Evolutionary conservation across 1,139 yeast species (phyloP), one percentile per base, ranked within the genome.

Genomic region (Yamadazyma sp.): DNA sequence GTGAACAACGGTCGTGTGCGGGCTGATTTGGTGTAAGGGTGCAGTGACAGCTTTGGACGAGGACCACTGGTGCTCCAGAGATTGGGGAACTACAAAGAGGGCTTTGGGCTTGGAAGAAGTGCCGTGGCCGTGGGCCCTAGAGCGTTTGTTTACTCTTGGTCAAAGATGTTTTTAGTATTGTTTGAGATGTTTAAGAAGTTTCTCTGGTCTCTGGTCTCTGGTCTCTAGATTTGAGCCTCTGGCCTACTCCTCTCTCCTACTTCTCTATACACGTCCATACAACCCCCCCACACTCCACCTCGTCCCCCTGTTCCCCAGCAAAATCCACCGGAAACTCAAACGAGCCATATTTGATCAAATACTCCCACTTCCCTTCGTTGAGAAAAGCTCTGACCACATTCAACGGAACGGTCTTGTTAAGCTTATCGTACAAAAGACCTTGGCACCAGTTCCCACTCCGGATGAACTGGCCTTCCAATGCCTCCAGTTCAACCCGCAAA

Each of bases 381-480:
- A 34, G 49, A 44, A 45, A 51, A 2, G 58, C 53, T 34, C 74
- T 50, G n/a, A 61, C 47, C 2, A 65, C 66, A 38, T 64, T 61
- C 30, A 66, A 43, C 2, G 64, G 65, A 5, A 45, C 43, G 10
- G 44, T 40, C 20, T 40, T 40, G 33, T 55, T 57, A 1, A 45
- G 32, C 36, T 65, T 65, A 43, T 73, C 66, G 56, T 72, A 66
- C 16, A 76, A 43, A 14, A 76, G 46, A 2, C 81, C 83, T 53
- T 79, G 83, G 2, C 64, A 54, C 81, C 82, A 79, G 41, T 69
- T 69, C 7, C 83, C 85, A 17, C 75, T 62, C 29, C 67, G 58
- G 14, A 79, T 61, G 18, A 74, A 54, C 36, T 77, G 61, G 4
- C 85, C 86, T 30, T 62, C 60, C 37, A 36, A 54, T 4, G 45